Evolutionary conservation across 1,284 basidiomycete species (phyloP), one percentile per base, ranked within the genome.

Genomic region (Trametes polyzona): DNA sequence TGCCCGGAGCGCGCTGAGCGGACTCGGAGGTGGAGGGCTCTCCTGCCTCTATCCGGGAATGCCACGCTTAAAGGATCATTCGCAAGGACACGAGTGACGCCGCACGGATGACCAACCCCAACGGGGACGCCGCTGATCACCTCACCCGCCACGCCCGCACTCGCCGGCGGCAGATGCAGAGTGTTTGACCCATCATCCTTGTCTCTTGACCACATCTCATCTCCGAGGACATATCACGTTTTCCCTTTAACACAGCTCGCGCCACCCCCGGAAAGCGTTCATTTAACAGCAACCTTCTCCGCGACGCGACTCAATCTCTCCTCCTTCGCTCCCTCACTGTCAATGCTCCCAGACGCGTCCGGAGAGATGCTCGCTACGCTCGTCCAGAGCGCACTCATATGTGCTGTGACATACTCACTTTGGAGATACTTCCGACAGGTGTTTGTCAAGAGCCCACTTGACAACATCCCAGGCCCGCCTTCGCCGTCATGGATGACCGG

Each of bases 401-500:
- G 59, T 44, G 55, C 49, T 11, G 55, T 52, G 4, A 59, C 61
- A 26, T 61, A 53, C 48, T 53, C 50, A 12, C 32, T 66, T 14
- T 64, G 57, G 51, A 41, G 51, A 21, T 57, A 44, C 47, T 57
- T 66, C 35, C 50, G 61, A 24, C 50, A 55, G 11, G 17, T 24
- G 21, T 49, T 64, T 35, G 58, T 63, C 46, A 61, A 53, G 37
- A 43, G 42, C 24, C 47, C 52, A 12, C 56, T 66, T 6, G 63
- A 66, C 56, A 63, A 66, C 52, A 58, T 66, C 36, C 65, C 63
- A 4, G 65, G 65, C 7, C 65, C 65, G 16, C 44, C 65, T 16
- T 54, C 61, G 2, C 39, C 51, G 14, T 64, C 65, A 26, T 64
- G 63, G 54, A 32, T 62, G 21, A 52, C 52, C 17, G 65, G 65